Conservation (phyloP, 768 basidiomycete species). For the Sporobolomyces roseus region DNA sequence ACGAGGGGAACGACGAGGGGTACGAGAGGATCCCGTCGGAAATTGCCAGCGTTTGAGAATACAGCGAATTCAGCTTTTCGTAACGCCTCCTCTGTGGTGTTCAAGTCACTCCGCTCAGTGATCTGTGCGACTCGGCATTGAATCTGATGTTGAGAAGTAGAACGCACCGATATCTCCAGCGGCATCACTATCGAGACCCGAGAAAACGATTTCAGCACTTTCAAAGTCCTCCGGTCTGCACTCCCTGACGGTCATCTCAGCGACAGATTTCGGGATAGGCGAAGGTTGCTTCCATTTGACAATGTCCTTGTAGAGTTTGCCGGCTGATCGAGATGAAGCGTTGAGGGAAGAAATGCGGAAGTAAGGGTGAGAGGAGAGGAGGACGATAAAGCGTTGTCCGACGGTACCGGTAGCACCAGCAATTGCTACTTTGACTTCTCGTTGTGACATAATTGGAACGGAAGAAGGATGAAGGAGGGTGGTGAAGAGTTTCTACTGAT, state of each 20-base stretch:
- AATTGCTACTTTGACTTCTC: slow-evolving; percentile 59
- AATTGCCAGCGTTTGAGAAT: slow-evolving; percentile 97
- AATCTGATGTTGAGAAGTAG: too few species aligned
- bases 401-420: slow-evolving; percentile 68
- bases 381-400: slow-evolving; percentile 63
- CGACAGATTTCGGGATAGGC: slow-evolving; percentile 65
- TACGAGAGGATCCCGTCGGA: slow-evolving; percentile 81
- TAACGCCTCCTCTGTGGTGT: slow-evolving; percentile 81
- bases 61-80: slow-evolving; percentile 80
- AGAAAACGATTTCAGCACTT: slow-evolving; percentile 84
- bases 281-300: slow-evolving; percentile 79
- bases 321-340: slow-evolving; percentile 81
- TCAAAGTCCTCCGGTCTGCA: slow-evolving; percentile 73
- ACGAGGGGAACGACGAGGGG: slow-evolving; percentile 96
- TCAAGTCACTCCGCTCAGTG: too few species aligned
- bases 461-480: background rate
- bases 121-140: too few species aligned
- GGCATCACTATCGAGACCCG: slow-evolving; percentile 89
- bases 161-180: slow-evolving; percentile 84
- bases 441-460: slow-evolving; percentile 16
- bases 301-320: slow-evolving; percentile 69
- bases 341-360: slow-evolving; percentile 81
- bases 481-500: background rate
- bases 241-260: slow-evolving; percentile 64
- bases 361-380: slow-evolving; percentile 83